Conservation (phyloP, 2,329 filamentous ascomycete genomes). For the Nemania bipapillata region DNA sequence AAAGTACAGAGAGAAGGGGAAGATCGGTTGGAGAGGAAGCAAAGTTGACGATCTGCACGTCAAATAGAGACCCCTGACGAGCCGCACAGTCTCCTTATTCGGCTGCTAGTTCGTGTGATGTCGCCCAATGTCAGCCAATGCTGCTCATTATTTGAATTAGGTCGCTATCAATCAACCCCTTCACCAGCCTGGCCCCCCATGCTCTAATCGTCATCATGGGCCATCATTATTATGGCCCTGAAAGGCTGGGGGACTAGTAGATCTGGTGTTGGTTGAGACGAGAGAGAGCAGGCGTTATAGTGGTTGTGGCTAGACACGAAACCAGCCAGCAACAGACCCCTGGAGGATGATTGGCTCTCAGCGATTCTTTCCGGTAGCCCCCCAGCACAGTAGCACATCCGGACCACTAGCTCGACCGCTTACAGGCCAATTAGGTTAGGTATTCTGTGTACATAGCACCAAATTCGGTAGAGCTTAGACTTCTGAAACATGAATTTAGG, state of each 20-base stretch:
- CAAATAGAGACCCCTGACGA: constrained; percentile 20
- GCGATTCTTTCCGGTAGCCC: neutral
- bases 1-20: constrained; percentile 4
- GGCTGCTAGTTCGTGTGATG: constrained; percentile 2
- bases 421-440: too few relatives aligned
- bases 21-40: constrained; percentile 42
- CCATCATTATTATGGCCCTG: constrained; percentile 5
- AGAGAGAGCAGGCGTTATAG: neutral
- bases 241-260: neutral
- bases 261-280: neutral
- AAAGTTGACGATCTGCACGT: constrained; percentile 32
- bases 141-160: neutral
- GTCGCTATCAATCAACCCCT: neutral
- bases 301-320: constrained; percentile 25
- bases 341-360: constrained; percentile 25
- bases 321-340: constrained; percentile 25
- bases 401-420: neutral
- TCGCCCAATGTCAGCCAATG: constrained; percentile 20
- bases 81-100: neutral
- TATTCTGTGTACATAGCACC: neutral
- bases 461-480: constrained; percentile 11
- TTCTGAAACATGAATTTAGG: constrained; percentile 25
- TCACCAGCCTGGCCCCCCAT: constrained; percentile 11
- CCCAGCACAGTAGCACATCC: constrained; percentile 2
- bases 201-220: constrained; percentile 1